A percentile compares a stretch with the other conserved stretches of the same genome.
These are phyloP conservation scores for Mucor circinelloides DNA, from an alignment of 371 early-diverging fungal species.

Conservation along the genomic window DNA sequence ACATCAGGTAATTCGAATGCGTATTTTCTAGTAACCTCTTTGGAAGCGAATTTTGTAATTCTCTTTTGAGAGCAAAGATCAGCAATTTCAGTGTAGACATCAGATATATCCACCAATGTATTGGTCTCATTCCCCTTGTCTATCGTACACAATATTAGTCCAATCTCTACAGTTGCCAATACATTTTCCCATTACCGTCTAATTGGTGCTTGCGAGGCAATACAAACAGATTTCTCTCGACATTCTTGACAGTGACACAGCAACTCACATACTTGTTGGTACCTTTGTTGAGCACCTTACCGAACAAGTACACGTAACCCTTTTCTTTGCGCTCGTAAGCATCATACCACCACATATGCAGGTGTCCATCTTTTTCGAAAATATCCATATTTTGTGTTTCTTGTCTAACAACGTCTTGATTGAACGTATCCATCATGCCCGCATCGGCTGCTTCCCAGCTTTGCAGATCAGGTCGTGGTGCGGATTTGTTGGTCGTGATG, in stretches of 20 bases:
- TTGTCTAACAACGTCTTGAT: conserved; percentile 24
- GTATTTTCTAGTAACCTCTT: conserved; percentile 81
- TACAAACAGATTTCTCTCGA: conserved; percentile 87
- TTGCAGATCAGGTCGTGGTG: conserved; percentile 27
- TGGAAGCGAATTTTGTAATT: conserved; percentile 63
- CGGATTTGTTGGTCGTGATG: neutral
- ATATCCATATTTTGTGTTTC: conserved; percentile 32
- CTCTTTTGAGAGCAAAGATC: conserved; percentile 53
- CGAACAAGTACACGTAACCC: conserved; percentile 89
- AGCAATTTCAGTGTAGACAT: conserved; percentile 81
- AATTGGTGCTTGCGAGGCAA: conserved; percentile 73
- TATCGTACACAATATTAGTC: conserved; percentile 1
- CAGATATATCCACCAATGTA: conserved; percentile 59
- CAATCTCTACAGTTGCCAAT: neutral
- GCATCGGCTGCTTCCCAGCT: conserved; percentile 33
- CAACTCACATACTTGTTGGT: conserved; percentile 73
- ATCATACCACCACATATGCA: conserved; percentile 92
- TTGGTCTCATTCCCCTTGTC: conserved; percentile 59
- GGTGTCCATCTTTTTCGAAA: conserved; percentile 62
- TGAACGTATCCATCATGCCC: conserved; percentile 15
- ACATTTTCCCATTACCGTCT: conserved; percentile 41
- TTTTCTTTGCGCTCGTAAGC: conserved; percentile 79
- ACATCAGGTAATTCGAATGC: conserved; percentile 90
- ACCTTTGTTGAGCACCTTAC: conserved; percentile 69
- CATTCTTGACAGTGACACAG: conserved; percentile 78